Evolutionary conservation across 257 asterid species (phyloP), one percentile per base, ranked within the genome.

Genomic region (Solanum microdontum): DNA sequence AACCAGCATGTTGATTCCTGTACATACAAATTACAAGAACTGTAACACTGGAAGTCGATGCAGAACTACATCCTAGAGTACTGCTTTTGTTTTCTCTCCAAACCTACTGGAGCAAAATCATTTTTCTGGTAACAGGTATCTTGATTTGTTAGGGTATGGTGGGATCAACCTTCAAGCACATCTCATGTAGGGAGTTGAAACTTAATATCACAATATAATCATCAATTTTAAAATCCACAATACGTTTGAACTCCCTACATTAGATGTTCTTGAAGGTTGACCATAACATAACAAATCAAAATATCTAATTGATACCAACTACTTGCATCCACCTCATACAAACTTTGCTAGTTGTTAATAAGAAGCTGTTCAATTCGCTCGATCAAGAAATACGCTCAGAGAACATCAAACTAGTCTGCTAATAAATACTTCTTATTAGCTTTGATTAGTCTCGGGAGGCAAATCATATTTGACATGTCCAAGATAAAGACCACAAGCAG

Each of bases 401-500:
- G 26, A 79, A 79, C 39, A 26, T 26, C 84, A 79, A 79, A 48
- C 8, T 15, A 79, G 66, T 26, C 51, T 19, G 14, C 66, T 1
- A 19, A 58, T 1, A 26, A 26, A 45, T 8, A 2, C 62, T 12
- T 9, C 17, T 40, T 51, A 45, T 48, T 45, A 37, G 43, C 4
- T 82, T 28, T 17, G 69, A 89, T 89, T 88, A 73, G 69, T 26
- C 84, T 89, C 89, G 4, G 91, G 88, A 87, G 95, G 92, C 85
- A 95, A 93, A 88, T 97, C 95, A 33, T 94, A 97, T 85, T 91
- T 94, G 75, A 97, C 99, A 51, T 92, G 96, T 90, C 97, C 99
- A 32, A 97, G 99, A 89, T 95, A 96, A 87, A 97, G 99, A 60
- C 99, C 99, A 86, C 92, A 92, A 24, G 99, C 95, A 8, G 99